phyloP scores from a whole-genome alignment of 1,284 basidiomycete species.

The Rhodotorula sp. region DNA sequence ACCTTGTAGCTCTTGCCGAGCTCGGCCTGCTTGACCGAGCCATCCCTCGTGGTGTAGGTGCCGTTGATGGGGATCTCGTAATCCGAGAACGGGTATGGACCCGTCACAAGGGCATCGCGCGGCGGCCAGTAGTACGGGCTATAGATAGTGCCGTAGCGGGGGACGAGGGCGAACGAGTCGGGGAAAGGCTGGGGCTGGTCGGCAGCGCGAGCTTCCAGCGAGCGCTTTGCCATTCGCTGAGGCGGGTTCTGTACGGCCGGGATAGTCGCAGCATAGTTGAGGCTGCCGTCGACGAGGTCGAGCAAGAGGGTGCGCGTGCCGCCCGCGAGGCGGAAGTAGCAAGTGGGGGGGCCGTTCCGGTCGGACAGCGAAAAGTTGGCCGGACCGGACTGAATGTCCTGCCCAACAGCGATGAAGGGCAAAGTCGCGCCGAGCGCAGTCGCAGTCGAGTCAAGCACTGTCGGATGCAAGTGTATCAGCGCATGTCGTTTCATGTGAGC shows the following conservation, averaged over 20 bases:
- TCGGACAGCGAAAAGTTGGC: neutral
- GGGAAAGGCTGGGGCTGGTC: constrained; percentile 11
- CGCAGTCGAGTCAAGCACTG: constrained; percentile 38
- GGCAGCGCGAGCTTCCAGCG: neutral
- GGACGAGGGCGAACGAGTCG: constrained; percentile 18
- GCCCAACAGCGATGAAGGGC: constrained; percentile 30
- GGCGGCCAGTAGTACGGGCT: constrained; percentile 11
- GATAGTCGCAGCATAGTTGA: constrained; percentile 25
- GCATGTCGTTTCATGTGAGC: too few relatives aligned
- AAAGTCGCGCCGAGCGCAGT: constrained; percentile 14
- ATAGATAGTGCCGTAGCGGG: constrained; percentile 21
- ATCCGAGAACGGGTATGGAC: constrained; percentile 9
- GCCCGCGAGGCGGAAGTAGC: neutral
- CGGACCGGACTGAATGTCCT: constrained; percentile 15
- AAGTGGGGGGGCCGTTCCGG: neutral
- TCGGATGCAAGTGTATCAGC: neutral
- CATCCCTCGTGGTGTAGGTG: constrained; percentile 17
- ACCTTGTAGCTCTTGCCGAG: constrained; percentile 28
- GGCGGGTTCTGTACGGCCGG: constrained; percentile 21
- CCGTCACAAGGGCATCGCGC: constrained; percentile 31
- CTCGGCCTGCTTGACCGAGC: neutral
- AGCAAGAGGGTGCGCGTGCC: constrained; percentile 24
- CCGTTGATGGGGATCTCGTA: constrained; percentile 26
- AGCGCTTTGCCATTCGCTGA: constrained; percentile 20
- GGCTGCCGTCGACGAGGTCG: constrained; percentile 33